Conservation (phyloP, 176 grass and related monocot species). For the Avena eriantha region DNA sequence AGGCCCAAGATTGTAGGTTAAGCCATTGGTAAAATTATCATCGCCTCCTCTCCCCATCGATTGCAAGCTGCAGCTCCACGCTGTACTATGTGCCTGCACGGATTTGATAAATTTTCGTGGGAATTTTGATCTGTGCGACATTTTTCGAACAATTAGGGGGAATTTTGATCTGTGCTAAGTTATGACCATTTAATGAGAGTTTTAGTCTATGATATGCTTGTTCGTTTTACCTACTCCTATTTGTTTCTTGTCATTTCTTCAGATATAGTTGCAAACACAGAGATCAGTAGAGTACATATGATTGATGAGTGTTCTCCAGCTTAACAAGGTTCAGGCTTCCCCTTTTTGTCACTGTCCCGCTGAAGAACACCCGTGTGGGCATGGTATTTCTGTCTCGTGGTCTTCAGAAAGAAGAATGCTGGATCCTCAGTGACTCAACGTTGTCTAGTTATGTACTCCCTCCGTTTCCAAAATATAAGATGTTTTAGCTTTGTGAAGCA, state of each 20-base stretch:
- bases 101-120: constrained; percentile 28
- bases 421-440: neutral
- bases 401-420: neutral
- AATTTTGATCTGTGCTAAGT: neutral
- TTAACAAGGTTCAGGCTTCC: neutral
- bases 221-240: neutral
- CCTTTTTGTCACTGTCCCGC: neutral
- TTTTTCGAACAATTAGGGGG: neutral
- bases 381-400: neutral
- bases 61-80: constrained; percentile 14
- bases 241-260: constrained; percentile 13
- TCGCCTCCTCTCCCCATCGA: neutral
- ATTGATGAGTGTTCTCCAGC: neutral
- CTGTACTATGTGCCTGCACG: neutral
- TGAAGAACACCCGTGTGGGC: neutral
- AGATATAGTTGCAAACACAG: neutral
- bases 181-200: neutral
- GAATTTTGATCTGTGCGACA: constrained; percentile 15
- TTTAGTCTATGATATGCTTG: neutral
- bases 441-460: too few species aligned
- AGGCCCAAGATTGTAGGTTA: neutral
- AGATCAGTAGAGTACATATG: neutral
- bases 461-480: too few species aligned
- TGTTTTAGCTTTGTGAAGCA: too few species aligned
- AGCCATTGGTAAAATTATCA: neutral